Evolutionary conservation across 2,329 filamentous ascomycete genomes (phyloP).

Genomic region (Aspergillus ochraceoroseus): DNA sequence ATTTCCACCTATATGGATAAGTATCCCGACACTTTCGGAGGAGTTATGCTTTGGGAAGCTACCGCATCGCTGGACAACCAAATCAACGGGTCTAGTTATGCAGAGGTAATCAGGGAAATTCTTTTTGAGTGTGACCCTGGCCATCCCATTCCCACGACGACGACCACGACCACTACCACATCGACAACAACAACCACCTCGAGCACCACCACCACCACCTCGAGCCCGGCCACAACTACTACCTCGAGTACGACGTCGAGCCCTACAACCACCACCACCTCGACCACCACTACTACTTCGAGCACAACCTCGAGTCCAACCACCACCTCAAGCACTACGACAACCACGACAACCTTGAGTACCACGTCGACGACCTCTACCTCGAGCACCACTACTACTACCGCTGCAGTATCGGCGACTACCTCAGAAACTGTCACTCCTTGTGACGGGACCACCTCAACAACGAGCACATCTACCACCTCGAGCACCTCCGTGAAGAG

Average conservation of each 20-base stretch:
- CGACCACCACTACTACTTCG: slow-evolving; percentile 4
- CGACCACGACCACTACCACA: slow-evolving; percentile 13
- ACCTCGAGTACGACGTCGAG: slow-evolving; percentile 6
- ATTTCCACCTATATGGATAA: slow-evolving; percentile 42
- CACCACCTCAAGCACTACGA: neutral
- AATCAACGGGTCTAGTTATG: slow-evolving; percentile 44
- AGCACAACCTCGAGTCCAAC: slow-evolving; percentile 1
- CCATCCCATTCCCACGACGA: slow-evolving; percentile 19
- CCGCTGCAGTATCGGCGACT: slow-evolving; percentile 11
- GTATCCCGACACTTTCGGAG: slow-evolving; percentile 48
- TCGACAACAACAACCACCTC: slow-evolving; percentile 2
- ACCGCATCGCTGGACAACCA: slow-evolving; percentile 47
- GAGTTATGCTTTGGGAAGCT: slow-evolving; percentile 58
- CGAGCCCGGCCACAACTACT: slow-evolving; percentile 10
- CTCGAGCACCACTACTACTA: slow-evolving; percentile 2
- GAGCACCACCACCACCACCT: slow-evolving; percentile 1
- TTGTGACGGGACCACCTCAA: neutral
- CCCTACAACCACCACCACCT: slow-evolving; percentile 12
- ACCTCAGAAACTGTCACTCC: neutral
- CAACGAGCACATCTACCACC: neutral
- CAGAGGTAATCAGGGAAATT: slow-evolving; percentile 47
- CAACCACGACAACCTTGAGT: neutral
- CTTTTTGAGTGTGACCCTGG: slow-evolving; percentile 29
- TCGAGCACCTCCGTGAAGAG: neutral
- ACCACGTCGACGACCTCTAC: slow-evolving; percentile 3